phyloP scores from a whole-genome alignment of 1,284 basidiomycete species.

The Austropuccinia psidii region DNA sequence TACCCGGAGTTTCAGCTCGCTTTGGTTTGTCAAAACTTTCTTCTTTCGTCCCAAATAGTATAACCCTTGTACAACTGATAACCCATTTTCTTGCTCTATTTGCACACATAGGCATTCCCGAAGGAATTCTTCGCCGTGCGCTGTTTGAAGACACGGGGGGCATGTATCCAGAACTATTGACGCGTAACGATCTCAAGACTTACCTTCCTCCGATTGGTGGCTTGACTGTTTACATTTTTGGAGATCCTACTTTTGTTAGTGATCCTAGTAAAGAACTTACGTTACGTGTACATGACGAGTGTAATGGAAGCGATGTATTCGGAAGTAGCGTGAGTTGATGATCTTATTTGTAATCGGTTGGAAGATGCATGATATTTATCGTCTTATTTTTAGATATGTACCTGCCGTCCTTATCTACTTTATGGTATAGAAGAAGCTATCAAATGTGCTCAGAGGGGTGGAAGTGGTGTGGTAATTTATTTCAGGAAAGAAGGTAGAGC shows the following conservation, averaged over 20 bases:
- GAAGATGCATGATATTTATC: slow-evolving; percentile 63
- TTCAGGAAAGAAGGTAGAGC: slow-evolving; percentile 91
- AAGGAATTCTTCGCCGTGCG: slow-evolving; percentile 71
- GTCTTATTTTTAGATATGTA: slow-evolving; percentile 50
- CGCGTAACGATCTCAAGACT: slow-evolving; percentile 85
- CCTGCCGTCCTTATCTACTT: slow-evolving; percentile 63
- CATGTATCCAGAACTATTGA: slow-evolving; percentile 93
- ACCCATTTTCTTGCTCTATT: slow-evolving; percentile 53
- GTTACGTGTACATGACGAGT: slow-evolving; percentile 87
- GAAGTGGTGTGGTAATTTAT: slow-evolving; percentile 86
- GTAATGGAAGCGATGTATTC: slow-evolving; percentile 54
- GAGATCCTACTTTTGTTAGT: slow-evolving; percentile 66
- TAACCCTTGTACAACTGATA: slow-evolving; percentile 45
- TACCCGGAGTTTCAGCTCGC: slow-evolving; percentile 61
- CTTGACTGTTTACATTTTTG: slow-evolving; percentile 87
- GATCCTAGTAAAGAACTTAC: slow-evolving; percentile 80
- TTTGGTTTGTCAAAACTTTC: too few species aligned
- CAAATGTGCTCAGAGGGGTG: slow-evolving; percentile 72
- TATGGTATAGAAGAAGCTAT: slow-evolving; percentile 93
- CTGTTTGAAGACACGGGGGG: slow-evolving; percentile 92
- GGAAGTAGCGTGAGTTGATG: neutral
- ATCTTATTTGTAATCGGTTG: slow-evolving; percentile 22
- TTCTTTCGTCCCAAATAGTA: too few species aligned
- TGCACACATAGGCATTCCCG: slow-evolving; percentile 52
- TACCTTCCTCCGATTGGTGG: slow-evolving; percentile 92